phyloP scores from a whole-genome alignment of 2,329 filamentous ascomycete species.

The Geoglossum cookeanum region DNA sequence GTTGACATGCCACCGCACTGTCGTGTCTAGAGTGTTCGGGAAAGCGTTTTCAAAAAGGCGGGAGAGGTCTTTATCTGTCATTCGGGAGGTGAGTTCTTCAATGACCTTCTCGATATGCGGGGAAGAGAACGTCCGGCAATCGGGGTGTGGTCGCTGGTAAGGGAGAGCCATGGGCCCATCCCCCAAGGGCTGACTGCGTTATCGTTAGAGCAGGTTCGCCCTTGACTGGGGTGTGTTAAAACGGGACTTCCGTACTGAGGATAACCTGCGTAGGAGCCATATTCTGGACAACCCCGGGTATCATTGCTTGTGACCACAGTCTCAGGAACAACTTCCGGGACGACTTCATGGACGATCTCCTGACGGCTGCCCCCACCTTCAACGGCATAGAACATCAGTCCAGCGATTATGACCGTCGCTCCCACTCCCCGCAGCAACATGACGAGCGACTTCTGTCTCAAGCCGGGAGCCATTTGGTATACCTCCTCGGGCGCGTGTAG shows the following conservation, averaged over 20 bases:
- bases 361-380: not conserved
- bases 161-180: conserved; percentile 61
- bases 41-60: conserved; percentile 91
- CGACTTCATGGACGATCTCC: not conserved
- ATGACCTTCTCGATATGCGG: conserved; percentile 79
- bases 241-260: conserved; percentile 32
- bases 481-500: too few species aligned
- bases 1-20: conserved; percentile 68
- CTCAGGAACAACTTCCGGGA: not conserved
- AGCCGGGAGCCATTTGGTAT: not conserved
- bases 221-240: not conserved
- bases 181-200: conserved; percentile 52
- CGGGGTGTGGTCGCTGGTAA: conserved; percentile 61
- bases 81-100: conserved; percentile 54
- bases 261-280: conserved; percentile 37
- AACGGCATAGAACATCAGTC: not conserved
- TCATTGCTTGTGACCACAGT: not conserved
- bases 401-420: not conserved
- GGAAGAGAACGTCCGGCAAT: conserved; percentile 81
- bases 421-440: not conserved
- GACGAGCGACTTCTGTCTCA: not conserved
- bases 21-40: conserved; percentile 80
- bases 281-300: conserved; percentile 42
- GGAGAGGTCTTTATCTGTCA: conserved; percentile 74
- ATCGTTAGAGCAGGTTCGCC: not conserved